Base-by-base conservation (phyloP, 495 filamentous ascomycete genomes). In the Margaritispora aquatica region DNA sequence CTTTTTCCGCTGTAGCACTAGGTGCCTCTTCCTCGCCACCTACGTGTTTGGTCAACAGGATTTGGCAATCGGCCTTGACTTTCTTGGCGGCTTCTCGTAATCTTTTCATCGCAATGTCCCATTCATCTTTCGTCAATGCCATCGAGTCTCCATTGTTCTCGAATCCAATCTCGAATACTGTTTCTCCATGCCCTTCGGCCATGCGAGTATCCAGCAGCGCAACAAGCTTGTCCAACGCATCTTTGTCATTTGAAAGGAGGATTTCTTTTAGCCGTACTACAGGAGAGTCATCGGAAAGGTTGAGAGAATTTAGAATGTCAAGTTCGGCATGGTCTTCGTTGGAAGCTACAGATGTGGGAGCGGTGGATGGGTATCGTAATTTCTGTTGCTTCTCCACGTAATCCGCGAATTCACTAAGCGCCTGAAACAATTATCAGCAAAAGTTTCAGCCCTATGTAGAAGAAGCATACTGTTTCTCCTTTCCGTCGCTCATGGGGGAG, bases 331-430 rank as follows among this genome's bases (percentile, higher is more conserved):
- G 92, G 51, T 96, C 90, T 67, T 93, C 85, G 63, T 71, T 69
- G 54, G 62, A 63, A 7, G 71, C 31, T 11, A 70, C 20, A 55
- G 74, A 74, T 36, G 70, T 36, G 20, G 60, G 68, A 1, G 73
- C 68, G 1, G 73, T 74, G 23, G 74, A 71, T 38, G 81, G 72
- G 70, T 81, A 76, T 22, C 84, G 75, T 63, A 86, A 69, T 2
- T 83, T 80, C 71, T 97, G 93, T 70, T 98, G 91, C 73, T 92
- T 86, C 71, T 97, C 92, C 58, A 96, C 95, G 64, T 96, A 97
- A 71, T 97, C 94, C 70, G 95, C 91, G 68, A 98, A 98, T 64
- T 97, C 94, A 78, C 88, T 93, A 59, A 98, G 79, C 20, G 94
- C 94, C 89, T 94, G 61, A 1, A 19, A 48, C 34, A n/a, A 50